These are phyloP conservation scores for Rhodomyrtus tomentosa DNA, from an alignment of 345 rosid species.

Conservation along the genomic window DNA sequence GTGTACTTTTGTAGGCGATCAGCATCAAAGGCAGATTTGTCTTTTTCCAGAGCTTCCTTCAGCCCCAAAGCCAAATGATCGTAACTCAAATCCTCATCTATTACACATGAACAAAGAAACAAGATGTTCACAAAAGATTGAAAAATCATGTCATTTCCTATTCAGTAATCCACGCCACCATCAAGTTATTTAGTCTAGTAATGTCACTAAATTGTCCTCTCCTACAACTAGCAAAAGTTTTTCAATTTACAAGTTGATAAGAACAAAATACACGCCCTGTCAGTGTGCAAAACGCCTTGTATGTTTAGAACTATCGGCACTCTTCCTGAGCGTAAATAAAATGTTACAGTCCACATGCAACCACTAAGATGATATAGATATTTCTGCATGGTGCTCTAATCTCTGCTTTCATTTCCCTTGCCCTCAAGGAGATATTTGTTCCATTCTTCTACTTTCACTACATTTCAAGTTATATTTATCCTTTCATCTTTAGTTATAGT, in stretches of 20 bases:
- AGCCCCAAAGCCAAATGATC: conserved; percentile 60
- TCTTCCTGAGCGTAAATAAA: background rate
- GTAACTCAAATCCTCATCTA: conserved; percentile 54
- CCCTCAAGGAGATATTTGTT: background rate
- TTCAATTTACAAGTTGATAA: background rate
- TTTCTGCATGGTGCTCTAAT: background rate
- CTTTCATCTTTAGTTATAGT: background rate
- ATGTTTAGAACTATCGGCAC: background rate
- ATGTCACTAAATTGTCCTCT: background rate
- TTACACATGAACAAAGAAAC: background rate
- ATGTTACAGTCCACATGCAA: background rate
- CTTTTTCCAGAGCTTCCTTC: conserved; percentile 53
- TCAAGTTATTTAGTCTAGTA: background rate
- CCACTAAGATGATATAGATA: background rate
- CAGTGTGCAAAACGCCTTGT: background rate
- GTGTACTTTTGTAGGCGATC: conserved; percentile 57
- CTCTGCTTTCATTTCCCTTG: background rate
- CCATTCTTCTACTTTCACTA: background rate
- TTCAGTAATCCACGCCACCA: background rate
- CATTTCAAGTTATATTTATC: background rate
- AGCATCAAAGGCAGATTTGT: conserved; percentile 61
- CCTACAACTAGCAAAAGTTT: background rate
- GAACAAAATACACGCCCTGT: background rate
- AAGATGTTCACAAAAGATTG: background rate
- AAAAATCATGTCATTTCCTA: background rate